phyloP scores from a whole-genome alignment of 345 rosid species.

The Xanthoceras sorbifolium region DNA sequence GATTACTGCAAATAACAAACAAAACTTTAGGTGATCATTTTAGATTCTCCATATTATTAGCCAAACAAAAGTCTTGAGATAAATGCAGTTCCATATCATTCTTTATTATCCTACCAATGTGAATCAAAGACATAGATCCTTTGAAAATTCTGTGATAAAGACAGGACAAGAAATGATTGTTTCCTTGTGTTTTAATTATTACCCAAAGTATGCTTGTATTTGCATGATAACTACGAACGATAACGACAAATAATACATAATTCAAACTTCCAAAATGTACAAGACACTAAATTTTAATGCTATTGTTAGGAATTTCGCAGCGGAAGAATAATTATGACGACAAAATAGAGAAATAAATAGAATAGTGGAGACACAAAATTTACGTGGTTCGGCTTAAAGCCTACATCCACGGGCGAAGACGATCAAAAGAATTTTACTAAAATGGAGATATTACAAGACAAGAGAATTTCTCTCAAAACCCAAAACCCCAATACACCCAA shows the following conservation, averaged over 20 bases:
- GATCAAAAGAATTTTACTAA: too few species aligned
- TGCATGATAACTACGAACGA: neutral
- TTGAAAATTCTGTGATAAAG: neutral
- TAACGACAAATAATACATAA: neutral
- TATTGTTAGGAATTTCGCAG: too few species aligned
- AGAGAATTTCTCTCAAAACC: too few species aligned
- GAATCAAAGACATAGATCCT: neutral
- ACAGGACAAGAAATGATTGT: neutral
- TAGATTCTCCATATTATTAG: neutral
- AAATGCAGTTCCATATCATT: neutral
- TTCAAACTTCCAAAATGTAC: neutral
- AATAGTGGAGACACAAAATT: too few species aligned
- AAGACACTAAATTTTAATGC: too few species aligned
- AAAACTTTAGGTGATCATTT: neutral
- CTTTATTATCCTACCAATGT: neutral
- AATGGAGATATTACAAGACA: too few species aligned
- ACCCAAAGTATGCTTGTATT: neutral
- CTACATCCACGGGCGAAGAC: too few species aligned
- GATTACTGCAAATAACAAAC: constrained; percentile 15
- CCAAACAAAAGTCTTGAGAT: neutral
- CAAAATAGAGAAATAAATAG: too few species aligned
- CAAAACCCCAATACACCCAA: too few species aligned
- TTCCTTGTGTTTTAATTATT: neutral
- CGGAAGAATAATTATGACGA: too few species aligned
- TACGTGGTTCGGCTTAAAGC: too few species aligned